These are phyloP conservation scores for Conticribra weissflogii DNA, from an alignment of 108 stramenopile genomes.

Conservation along the genomic window DNA sequence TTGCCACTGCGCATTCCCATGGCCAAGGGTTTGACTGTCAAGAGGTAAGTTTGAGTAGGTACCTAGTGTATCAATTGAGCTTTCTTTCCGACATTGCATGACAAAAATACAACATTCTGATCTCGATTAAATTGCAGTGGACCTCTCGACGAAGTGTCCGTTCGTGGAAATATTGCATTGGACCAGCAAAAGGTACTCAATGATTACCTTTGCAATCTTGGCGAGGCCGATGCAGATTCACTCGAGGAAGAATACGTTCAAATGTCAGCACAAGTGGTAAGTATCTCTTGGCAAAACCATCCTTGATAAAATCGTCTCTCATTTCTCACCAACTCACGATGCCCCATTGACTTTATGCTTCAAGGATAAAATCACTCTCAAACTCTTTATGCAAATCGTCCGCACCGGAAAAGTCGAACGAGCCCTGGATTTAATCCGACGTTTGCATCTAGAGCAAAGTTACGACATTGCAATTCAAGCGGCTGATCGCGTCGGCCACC, in stretches of 20 bases:
- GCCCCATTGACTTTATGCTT: slow-evolving; percentile 3
- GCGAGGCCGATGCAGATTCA: slow-evolving; percentile 49
- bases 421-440: slow-evolving; percentile 66
- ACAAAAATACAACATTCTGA: no score
- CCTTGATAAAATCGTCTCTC: background rate
- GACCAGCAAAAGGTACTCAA: slow-evolving; percentile 64
- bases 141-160: slow-evolving; percentile 69
- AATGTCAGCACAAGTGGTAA: slow-evolving; percentile 71
- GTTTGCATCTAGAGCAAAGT: slow-evolving; percentile 73
- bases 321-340: background rate
- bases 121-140: slow-evolving; percentile 48
- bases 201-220: slow-evolving; percentile 42
- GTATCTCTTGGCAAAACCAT: slow-evolving; percentile 11
- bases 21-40: slow-evolving; percentile 45
- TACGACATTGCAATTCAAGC: slow-evolving; percentile 74
- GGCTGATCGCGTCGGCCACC: slow-evolving; percentile 60
- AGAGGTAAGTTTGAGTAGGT: slow-evolving; percentile 42
- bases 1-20: slow-evolving; percentile 77
- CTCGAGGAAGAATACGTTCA: slow-evolving; percentile 63
- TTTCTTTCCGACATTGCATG: slow-evolving; percentile 7
- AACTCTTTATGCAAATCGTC: slow-evolving; percentile 63
- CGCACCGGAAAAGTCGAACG: slow-evolving; percentile 73
- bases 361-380: slow-evolving; percentile 79
- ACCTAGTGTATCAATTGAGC: background rate
- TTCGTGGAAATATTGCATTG: slow-evolving; percentile 74